phyloP scores from a whole-genome alignment of 495 filamentous ascomycete species.

The Penicillium alfredii region DNA sequence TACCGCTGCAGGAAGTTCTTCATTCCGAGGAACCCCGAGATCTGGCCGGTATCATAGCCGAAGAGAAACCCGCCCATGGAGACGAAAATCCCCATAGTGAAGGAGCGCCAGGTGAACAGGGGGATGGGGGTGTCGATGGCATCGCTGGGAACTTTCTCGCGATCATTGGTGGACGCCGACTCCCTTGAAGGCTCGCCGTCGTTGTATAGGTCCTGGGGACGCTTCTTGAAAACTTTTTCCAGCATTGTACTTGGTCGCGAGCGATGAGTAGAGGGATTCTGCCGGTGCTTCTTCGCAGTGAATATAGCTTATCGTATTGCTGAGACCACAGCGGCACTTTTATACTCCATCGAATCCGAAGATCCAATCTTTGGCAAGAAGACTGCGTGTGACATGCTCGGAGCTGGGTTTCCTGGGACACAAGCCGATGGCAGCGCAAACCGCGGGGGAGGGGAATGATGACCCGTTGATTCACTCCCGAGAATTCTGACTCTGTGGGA shows the following conservation, averaged over 20 bases:
- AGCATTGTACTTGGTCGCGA: slow-evolving; percentile 9
- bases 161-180: slow-evolving; percentile 17
- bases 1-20: slow-evolving; percentile 37
- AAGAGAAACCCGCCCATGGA: slow-evolving; percentile 63
- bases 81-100: slow-evolving; percentile 45
- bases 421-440: slow-evolving; percentile 2
- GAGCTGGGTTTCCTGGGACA: slow-evolving; percentile 2
- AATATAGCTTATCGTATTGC: not conserved
- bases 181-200: slow-evolving; percentile 10
- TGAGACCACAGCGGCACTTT: too few relatives aligned
- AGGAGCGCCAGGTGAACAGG: slow-evolving; percentile 33
- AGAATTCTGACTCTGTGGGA: not conserved
- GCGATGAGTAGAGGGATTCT: not conserved
- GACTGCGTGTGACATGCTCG: slow-evolving; percentile 1
- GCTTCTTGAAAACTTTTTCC: slow-evolving; percentile 15
- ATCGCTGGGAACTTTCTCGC: slow-evolving; percentile 17
- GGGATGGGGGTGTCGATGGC: slow-evolving; percentile 30
- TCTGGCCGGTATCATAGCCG: slow-evolving; percentile 40
- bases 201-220: slow-evolving; percentile 11
- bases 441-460: slow-evolving; percentile 12
- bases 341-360: too few relatives aligned
- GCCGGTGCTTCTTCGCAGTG: not conserved
- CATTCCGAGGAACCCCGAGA: slow-evolving; percentile 54
- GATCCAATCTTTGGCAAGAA: too few relatives aligned
- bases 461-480: slow-evolving; percentile 18